phyloP scores from a whole-genome alignment of 352 stramenopile species.

The Globisporangium barbulae region DNA sequence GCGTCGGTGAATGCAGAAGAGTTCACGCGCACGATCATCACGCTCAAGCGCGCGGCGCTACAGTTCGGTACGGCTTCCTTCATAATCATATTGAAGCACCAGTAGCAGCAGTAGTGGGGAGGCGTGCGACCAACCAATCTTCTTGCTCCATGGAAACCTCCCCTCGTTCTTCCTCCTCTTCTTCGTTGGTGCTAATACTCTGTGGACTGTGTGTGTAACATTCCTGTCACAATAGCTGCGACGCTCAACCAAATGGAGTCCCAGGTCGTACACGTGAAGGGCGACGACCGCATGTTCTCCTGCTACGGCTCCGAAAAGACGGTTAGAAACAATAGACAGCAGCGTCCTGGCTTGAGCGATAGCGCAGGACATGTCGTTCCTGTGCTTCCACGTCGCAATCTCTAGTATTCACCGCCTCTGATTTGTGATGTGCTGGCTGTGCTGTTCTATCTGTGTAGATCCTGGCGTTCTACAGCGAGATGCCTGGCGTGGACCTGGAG shows the following conservation, averaged over 20 bases:
- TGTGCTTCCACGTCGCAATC: background rate
- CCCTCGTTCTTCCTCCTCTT: background rate
- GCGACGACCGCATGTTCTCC: slow-evolving; percentile 82
- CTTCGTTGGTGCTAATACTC: background rate
- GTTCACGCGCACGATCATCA: slow-evolving; percentile 73
- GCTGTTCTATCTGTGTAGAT: slow-evolving; percentile 38
- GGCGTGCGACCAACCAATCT: background rate
- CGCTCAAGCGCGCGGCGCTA: slow-evolving; percentile 71
- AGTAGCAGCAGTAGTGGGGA: background rate
- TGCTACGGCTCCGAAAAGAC: slow-evolving; percentile 75
- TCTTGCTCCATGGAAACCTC: background rate
- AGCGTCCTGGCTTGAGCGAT: background rate
- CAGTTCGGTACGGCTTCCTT: slow-evolving; percentile 58
- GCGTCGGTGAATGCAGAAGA: slow-evolving; percentile 70
- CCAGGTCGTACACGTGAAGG: slow-evolving; percentile 80
- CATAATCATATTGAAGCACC: background rate
- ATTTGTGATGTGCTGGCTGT: background rate
- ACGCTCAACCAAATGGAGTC: slow-evolving; percentile 83
- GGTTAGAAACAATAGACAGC: slow-evolving; percentile 21
- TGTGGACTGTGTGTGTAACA: background rate
- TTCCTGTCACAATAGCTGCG: slow-evolving; percentile 30
- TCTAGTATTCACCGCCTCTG: background rate
- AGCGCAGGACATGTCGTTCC: background rate
- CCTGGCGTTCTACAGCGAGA: slow-evolving; percentile 84
- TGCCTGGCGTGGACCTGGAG: slow-evolving; percentile 69